phyloP scores from a whole-genome alignment of 208 protist species.

The Leishmania tarentolae region DNA sequence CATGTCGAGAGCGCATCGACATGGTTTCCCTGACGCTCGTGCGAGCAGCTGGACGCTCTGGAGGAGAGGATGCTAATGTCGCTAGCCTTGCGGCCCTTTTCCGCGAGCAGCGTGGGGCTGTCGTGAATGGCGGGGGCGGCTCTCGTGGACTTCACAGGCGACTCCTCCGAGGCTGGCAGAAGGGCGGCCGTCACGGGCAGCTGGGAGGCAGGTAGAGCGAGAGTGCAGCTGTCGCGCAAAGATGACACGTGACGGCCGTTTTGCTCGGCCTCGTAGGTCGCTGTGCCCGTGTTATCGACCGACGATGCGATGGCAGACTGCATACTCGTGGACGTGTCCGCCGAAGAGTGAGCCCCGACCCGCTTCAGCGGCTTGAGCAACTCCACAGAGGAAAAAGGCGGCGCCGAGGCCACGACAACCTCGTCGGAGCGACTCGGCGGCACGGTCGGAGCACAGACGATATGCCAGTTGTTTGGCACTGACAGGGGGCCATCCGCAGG shows the following conservation, averaged over 20 bases:
- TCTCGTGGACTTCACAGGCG: not conserved
- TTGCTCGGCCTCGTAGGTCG: not conserved
- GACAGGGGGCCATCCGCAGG: constrained; percentile 19
- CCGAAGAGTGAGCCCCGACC: not conserved
- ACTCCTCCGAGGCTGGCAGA: not conserved
- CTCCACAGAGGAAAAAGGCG: not conserved
- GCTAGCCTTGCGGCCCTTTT: constrained; percentile 11
- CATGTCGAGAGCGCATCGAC: constrained; percentile 19
- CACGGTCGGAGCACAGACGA: constrained; percentile 29
- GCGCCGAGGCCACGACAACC: not conserved
- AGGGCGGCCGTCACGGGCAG: not conserved
- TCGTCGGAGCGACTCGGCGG: constrained; percentile 30
- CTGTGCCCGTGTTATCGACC: not conserved
- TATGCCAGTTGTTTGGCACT: constrained; percentile 27
- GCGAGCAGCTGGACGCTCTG: constrained; percentile 25
- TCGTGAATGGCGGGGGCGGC: constrained; percentile 3
- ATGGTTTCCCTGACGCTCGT: constrained; percentile 6
- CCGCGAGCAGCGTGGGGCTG: not conserved
- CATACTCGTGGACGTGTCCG: not conserved
- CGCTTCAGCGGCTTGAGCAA: not conserved
- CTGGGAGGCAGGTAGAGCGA: not conserved
- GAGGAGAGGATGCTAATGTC: constrained; percentile 31
- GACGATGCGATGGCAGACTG: not conserved
- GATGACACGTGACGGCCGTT: not conserved
- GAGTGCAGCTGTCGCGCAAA: not conserved